phyloP scores from a whole-genome alignment of 2,329 filamentous ascomycete genomes.

The Ophiocordyceps polyrhachis-furcata region DNA sequence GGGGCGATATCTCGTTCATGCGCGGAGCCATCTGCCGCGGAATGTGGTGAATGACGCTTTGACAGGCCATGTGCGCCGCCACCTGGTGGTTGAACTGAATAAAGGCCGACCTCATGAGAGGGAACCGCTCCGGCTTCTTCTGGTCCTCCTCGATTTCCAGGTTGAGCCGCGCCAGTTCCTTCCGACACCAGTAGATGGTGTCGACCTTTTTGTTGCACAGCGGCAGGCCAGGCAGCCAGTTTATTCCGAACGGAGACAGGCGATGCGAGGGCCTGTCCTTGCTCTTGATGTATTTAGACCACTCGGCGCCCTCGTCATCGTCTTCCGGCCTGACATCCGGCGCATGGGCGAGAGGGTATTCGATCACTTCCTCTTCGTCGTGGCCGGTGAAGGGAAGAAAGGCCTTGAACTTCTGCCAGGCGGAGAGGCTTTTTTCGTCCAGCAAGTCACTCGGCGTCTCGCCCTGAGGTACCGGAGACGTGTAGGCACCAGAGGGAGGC shows the following conservation, averaged over 20 bases:
- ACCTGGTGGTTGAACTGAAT: conserved; percentile 98
- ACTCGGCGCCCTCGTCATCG: conserved; percentile 46
- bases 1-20: conserved; percentile 81
- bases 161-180: conserved; percentile 73
- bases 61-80: conserved; percentile 94
- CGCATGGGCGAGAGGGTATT: conserved; percentile 48
- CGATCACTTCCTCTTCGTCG: conserved; percentile 20
- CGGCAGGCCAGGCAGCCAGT: conserved; percentile 64
- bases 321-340: conserved; percentile 39
- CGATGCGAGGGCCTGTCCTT: conserved; percentile 76
- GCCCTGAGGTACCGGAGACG: conserved; percentile 41
- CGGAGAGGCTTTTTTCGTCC: conserved; percentile 18
- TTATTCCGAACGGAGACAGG: conserved; percentile 40
- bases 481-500: conserved; percentile 39
- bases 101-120: conserved; percentile 89
- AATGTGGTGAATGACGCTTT: conserved; percentile 75
- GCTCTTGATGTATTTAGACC: conserved; percentile 66
- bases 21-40: conserved; percentile 88
- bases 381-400: conserved; percentile 29
- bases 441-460: conserved; percentile 20
- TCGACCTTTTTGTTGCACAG: conserved; percentile 80
- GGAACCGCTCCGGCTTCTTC: conserved; percentile 65
- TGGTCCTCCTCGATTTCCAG: conserved; percentile 86
- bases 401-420: conserved; percentile 30
- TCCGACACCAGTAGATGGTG: conserved; percentile 79